Base-by-base conservation (phyloP, 768 basidiomycete species). In the Floccularia luteovirens region DNA sequence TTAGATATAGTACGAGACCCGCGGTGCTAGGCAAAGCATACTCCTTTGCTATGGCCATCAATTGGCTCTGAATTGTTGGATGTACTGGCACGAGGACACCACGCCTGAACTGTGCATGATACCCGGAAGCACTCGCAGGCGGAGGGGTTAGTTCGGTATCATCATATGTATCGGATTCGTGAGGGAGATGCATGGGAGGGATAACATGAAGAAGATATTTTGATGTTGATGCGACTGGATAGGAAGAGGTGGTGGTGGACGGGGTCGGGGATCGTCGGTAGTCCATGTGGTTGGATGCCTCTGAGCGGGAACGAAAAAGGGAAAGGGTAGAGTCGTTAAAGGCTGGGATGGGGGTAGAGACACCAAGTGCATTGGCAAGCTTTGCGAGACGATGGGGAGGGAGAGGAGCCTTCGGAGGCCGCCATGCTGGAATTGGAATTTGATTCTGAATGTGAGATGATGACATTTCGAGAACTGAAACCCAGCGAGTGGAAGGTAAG, bases 81-180 rank as follows among this genome's bases (percentile, higher is more conserved):
- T 92, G 78, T 0, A 98, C 69, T 0, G 92, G 84, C 3, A 97
- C 75, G 10, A 98, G 70, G n/a, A 79, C 81, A 5, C 93, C 93
- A 20, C 93, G 76, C 11, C 76, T 75, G 53, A 89, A 88, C 36
- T 85, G 82, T 13, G 74, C 68, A 46, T 88, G 82, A 49, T 87
- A 86, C n/a, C 83, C 82, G 4, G 82, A 80, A 1, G 83, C 77
- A 35, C 62, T 63, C 2, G 72, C 51, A 3, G 79, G 75, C 30
- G 73, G 74, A 2, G 70, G 75, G 1, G 66, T 62, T 36, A 75
- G 59, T 2, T 76, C 72, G 24, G 64, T 59, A 39, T 67, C 64
- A 37, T 67, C 52, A 46, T 50, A 53, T 48, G 46, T 28, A 47
- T 70, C 62, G 38, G 72, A 66, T 31, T 82, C 77, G 47, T 84